These are phyloP conservation scores for Sclerotinia glacialis DNA, from an alignment of 2,329 filamentous ascomycete genomes.

Conservation along the genomic window DNA sequence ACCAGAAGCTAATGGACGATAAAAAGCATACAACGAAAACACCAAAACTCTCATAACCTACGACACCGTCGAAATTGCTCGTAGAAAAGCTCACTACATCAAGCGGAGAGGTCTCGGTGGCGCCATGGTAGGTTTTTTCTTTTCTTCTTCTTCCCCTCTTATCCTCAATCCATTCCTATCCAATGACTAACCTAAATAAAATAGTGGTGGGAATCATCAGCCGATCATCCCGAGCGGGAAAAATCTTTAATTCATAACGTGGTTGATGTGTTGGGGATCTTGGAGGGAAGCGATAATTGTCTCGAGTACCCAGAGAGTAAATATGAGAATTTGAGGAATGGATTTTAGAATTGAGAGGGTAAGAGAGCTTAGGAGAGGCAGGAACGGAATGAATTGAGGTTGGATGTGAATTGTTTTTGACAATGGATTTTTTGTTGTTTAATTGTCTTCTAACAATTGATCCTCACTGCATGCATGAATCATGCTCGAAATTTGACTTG, in stretches of 20 bases:
- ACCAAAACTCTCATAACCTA: constrained; percentile 73
- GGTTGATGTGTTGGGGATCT: constrained; percentile 54
- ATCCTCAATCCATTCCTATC: no score
- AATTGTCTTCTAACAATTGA: no score
- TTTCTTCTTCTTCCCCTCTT: background rate
- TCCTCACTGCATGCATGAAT: fast-evolving
- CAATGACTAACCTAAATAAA: background rate
- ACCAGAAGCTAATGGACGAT: background rate
- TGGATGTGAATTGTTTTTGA: background rate
- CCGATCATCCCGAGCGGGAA: constrained; percentile 60
- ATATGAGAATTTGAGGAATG: constrained; percentile 66
- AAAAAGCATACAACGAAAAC: constrained; percentile 55
- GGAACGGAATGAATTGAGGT: background rate
- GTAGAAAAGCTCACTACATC: constrained; percentile 70
- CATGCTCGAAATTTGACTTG: no score
- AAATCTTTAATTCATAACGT: constrained; percentile 68
- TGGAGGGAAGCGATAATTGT: constrained; percentile 58
- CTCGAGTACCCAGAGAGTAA: constrained; percentile 62
- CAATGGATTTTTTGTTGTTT: background rate
- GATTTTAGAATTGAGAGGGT: constrained; percentile 48
- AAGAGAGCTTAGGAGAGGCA: no score
- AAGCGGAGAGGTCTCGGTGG: constrained; percentile 67
- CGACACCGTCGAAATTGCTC: constrained; percentile 66
- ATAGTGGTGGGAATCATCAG: constrained; percentile 74
- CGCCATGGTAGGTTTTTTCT: constrained; percentile 57